A percentile compares a stretch with the other conserved stretches of the same genome.
Conservation (phyloP, 1,139 yeast genomes). For the Eremothecium gossypii region DNA sequence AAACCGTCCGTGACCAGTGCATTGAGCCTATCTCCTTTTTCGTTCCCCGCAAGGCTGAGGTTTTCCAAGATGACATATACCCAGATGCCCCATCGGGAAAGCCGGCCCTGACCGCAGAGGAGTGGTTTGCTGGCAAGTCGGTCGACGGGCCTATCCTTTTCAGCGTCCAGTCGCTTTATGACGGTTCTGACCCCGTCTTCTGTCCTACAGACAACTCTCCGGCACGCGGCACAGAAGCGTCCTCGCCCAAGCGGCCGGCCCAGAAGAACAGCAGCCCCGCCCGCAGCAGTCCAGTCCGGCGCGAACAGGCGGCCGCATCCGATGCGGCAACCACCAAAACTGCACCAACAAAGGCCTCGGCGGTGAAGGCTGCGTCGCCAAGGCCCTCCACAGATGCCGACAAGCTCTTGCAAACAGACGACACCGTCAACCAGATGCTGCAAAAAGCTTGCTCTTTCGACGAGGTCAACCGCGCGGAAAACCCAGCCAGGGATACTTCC, state of each 20-base stretch:
- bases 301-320: slow-evolving; percentile 4
- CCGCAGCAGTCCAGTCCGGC: slow-evolving; percentile 5
- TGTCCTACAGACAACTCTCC: slow-evolving; percentile 14
- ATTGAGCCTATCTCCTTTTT: slow-evolving; percentile 86
- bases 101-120: slow-evolving; percentile 71
- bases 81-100: slow-evolving; percentile 80
- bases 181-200: slow-evolving; percentile 51
- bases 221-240: slow-evolving; percentile 1
- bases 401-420: slow-evolving; percentile 40
- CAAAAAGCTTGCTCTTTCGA: slow-evolving; percentile 43
- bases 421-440: slow-evolving; percentile 39
- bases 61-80: slow-evolving; percentile 84
- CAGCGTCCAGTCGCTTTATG: slow-evolving; percentile 67
- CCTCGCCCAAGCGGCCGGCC: slow-evolving; percentile 7
- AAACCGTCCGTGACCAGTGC: slow-evolving; percentile 71
- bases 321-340: slow-evolving; percentile 6
- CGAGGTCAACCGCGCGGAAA: slow-evolving; percentile 32
- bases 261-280: background rate
- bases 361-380: background rate
- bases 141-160: slow-evolving; percentile 76
- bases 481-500: slow-evolving; percentile 28
- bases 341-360: slow-evolving; percentile 2
- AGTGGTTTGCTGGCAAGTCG: slow-evolving; percentile 70
- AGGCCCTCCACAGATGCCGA: slow-evolving; percentile 27
- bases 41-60: slow-evolving; percentile 90